Conservation (phyloP, 805 yeast species). For the Maudiozyma turicensis region DNA sequence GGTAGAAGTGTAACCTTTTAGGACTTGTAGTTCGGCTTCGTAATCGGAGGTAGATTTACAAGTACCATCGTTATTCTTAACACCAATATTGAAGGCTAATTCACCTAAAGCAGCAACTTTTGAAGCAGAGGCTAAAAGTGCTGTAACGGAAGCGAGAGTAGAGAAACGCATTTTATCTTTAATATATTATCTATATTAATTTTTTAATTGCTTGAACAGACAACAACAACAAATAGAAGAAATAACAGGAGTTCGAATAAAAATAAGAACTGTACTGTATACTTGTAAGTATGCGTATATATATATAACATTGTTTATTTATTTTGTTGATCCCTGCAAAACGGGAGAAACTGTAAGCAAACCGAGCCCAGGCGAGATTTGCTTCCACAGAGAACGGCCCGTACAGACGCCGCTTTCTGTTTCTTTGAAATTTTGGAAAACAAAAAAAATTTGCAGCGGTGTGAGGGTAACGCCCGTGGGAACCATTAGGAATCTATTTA, state of each 20-base stretch:
- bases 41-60: constrained; percentile 72
- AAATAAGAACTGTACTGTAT: no score
- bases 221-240: no score
- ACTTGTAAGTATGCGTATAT: no score
- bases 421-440: no score
- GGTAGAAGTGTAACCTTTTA: constrained; percentile 49
- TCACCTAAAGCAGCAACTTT: constrained; percentile 52
- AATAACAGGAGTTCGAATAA: no score
- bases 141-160: constrained; percentile 38
- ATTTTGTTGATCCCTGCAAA: no score
- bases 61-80: constrained; percentile 57
- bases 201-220: neutral
- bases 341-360: no score
- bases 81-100: constrained; percentile 84
- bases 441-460: neutral
- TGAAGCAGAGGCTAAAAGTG: constrained; percentile 31
- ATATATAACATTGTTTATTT: no score
- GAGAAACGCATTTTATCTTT: constrained; percentile 23
- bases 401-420: neutral
- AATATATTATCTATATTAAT: neutral
- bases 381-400: no score
- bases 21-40: constrained; percentile 50
- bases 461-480: neutral
- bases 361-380: no score
- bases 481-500: neutral